These are phyloP conservation scores for Diaporthe citri DNA, from an alignment of 2,329 filamentous ascomycete species.

Conservation along the genomic window DNA sequence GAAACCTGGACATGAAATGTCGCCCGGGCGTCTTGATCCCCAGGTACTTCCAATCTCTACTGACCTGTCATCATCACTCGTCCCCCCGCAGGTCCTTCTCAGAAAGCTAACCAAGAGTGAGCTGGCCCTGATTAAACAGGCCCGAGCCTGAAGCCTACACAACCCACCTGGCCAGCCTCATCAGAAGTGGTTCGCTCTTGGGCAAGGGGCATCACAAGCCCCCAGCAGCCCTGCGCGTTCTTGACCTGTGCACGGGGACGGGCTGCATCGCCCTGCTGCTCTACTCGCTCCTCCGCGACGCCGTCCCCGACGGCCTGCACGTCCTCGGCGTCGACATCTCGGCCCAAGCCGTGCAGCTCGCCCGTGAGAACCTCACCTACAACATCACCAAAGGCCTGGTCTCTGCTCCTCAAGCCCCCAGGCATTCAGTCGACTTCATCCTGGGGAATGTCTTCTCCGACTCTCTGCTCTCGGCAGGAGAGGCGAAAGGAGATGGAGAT, in stretches of 20 bases:
- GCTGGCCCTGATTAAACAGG: slow-evolving; percentile 47
- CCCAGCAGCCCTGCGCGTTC: slow-evolving; percentile 63
- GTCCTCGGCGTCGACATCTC: slow-evolving; percentile 84
- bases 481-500: slow-evolving; percentile 36
- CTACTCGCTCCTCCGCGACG: slow-evolving; percentile 63
- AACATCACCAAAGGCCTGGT: slow-evolving; percentile 55
- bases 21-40: slow-evolving; percentile 86
- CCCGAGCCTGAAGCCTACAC: slow-evolving; percentile 80
- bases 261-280: slow-evolving; percentile 90
- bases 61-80: not conserved
- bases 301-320: slow-evolving; percentile 54
- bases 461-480: slow-evolving; percentile 27
- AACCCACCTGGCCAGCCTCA: slow-evolving; percentile 63
- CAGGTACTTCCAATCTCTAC: slow-evolving; percentile 58
- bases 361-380: slow-evolving; percentile 71
- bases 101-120: slow-evolving; percentile 7
- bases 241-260: slow-evolving; percentile 92
- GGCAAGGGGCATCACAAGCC: slow-evolving; percentile 23
- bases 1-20: slow-evolving; percentile 82
- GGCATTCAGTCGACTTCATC: slow-evolving; percentile 40
- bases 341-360: slow-evolving; percentile 71
- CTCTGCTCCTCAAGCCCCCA: slow-evolving; percentile 41
- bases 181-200: slow-evolving; percentile 46
- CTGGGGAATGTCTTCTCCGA: slow-evolving; percentile 60
- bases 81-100: not conserved